These are phyloP conservation scores for Paraphoma sp. DNA, from an alignment of 2,329 filamentous ascomycete genomes.

Conservation along the genomic window DNA sequence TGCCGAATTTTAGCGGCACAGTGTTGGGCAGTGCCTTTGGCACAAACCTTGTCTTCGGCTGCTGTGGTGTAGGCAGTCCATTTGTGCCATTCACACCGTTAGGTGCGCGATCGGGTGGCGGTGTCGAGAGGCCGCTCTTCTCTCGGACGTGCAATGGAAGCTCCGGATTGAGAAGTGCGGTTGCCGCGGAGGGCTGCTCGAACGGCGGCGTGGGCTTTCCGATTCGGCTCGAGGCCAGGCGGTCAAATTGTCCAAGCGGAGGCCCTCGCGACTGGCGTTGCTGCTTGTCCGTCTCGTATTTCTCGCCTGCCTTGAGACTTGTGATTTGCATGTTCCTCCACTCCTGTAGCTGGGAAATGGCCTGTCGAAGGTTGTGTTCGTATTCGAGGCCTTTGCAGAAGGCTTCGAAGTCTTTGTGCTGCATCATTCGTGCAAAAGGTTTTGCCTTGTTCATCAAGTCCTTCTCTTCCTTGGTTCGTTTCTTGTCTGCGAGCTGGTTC, in stretches of 20 bases:
- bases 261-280: conserved; percentile 69
- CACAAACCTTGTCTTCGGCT: conserved; percentile 56
- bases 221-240: conserved; percentile 74
- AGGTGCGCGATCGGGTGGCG: conserved; percentile 49
- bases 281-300: conserved; percentile 90
- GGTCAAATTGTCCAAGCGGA: conserved; percentile 83
- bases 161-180: conserved; percentile 79
- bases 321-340: conserved; percentile 88
- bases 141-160: conserved; percentile 67
- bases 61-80: conserved; percentile 47
- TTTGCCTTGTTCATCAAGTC: conserved; percentile 93
- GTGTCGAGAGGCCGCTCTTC: conserved; percentile 49
- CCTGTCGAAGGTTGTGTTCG: conserved; percentile 88
- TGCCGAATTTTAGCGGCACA: conserved; percentile 70
- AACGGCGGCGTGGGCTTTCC: conserved; percentile 68
- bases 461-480: conserved; percentile 91
- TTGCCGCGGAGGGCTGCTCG: conserved; percentile 77
- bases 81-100: conserved; percentile 60
- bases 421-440: conserved; percentile 97
- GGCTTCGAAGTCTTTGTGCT: conserved; percentile 84
- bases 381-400: conserved; percentile 86
- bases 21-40: conserved; percentile 67
- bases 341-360: conserved; percentile 89
- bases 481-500: conserved; percentile 89
- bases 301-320: conserved; percentile 84